Conservation (phyloP, 2,329 filamentous ascomycete genomes). For the Colletotrichum horii region DNA sequence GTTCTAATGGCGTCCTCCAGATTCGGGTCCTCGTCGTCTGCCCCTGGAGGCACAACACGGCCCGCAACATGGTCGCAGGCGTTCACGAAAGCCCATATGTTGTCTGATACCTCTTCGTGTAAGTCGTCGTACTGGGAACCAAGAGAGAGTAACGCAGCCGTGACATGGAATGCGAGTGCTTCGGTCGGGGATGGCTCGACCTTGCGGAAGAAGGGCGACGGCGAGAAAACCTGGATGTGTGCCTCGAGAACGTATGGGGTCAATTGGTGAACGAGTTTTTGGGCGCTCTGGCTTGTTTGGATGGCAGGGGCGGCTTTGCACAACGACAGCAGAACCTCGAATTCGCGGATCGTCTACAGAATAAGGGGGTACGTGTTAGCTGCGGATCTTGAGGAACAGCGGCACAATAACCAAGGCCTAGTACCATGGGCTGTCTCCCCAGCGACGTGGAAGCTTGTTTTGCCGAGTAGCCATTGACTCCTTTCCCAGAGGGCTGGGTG, state of each 20-base stretch:
- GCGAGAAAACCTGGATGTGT: conserved; percentile 76
- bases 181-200: conserved; percentile 92
- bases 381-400: background rate
- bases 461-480: conserved; percentile 52
- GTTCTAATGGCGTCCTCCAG: conserved; percentile 72
- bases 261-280: conserved; percentile 79
- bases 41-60: conserved; percentile 56
- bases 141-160: conserved; percentile 80
- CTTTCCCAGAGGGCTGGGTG: conserved; percentile 52
- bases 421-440: conserved; percentile 66
- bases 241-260: conserved; percentile 86
- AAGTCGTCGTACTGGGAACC: conserved; percentile 75
- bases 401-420: conserved; percentile 14
- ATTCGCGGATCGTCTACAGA: conserved; percentile 79
- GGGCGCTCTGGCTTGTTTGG: conserved; percentile 72
- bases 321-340: conserved; percentile 88
- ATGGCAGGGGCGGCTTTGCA: conserved; percentile 88
- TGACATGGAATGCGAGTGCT: conserved; percentile 78
- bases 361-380: background rate
- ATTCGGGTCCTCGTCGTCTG: conserved; percentile 61
- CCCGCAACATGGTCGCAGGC: conserved; percentile 71
- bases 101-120: conserved; percentile 68
- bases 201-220: conserved; percentile 82
- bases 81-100: conserved; percentile 74
- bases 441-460: conserved; percentile 43